A percentile compares a stretch with the other conserved stretches of the same genome.
Conservation (phyloP, 768 basidiomycete species). For the Tylopilus subfusipes region DNA sequence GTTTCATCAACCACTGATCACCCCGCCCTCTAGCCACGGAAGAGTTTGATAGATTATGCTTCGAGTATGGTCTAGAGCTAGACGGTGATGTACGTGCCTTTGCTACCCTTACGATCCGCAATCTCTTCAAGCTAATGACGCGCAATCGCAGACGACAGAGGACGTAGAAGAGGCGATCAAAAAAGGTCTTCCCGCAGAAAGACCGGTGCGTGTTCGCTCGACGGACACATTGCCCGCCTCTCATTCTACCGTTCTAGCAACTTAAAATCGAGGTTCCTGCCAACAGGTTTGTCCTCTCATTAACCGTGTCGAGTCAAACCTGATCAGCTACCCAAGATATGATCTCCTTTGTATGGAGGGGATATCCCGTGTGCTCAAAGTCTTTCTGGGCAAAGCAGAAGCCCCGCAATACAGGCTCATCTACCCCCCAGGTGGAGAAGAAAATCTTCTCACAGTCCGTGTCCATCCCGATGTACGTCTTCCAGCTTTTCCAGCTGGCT, state of each 20-base stretch:
- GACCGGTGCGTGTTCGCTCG: slow-evolving; percentile 54
- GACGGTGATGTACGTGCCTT: slow-evolving; percentile 84
- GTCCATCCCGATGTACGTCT: slow-evolving; percentile 67
- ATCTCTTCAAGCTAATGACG: neutral
- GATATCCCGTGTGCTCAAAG: slow-evolving; percentile 78
- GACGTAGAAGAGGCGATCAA: slow-evolving; percentile 80
- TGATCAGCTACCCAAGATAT: slow-evolving; percentile 56
- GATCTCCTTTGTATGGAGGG: slow-evolving; percentile 98
- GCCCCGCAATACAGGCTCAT: slow-evolving; percentile 71
- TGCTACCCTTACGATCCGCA: neutral
- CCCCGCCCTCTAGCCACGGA: slow-evolving; percentile 63
- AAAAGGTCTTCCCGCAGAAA: slow-evolving; percentile 80
- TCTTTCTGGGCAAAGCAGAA: slow-evolving; percentile 70
- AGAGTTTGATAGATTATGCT: slow-evolving; percentile 92
- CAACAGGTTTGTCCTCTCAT: slow-evolving; percentile 60
- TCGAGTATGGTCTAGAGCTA: slow-evolving; percentile 96
- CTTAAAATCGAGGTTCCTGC: slow-evolving; percentile 98
- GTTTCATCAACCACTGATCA: slow-evolving; percentile 11
- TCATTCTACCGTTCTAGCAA: slow-evolving; percentile 53
- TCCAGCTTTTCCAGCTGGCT: neutral
- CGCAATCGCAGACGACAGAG: slow-evolving; percentile 69
- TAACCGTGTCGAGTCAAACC: neutral
- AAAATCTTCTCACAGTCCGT: slow-evolving; percentile 59
- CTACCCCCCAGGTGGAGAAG: slow-evolving; percentile 67
- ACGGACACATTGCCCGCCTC: neutral